A percentile compares a stretch with the other conserved stretches of the same genome.
Evolutionary conservation across 1,139 yeast species (phyloP).

Genomic region (Geotrichum australiense): DNA sequence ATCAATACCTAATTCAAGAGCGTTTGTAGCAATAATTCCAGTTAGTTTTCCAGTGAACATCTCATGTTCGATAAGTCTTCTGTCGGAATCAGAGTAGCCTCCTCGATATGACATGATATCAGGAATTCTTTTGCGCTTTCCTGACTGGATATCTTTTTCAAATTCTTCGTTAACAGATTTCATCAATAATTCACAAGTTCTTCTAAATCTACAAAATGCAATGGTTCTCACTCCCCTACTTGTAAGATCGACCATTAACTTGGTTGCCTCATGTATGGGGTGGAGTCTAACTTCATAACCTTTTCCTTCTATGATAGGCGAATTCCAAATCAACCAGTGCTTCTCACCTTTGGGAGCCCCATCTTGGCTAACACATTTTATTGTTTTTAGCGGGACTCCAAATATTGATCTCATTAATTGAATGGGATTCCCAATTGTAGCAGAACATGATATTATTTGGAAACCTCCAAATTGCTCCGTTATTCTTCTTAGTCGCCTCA

Average conservation of each 20-base stretch:
- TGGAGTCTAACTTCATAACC: constrained; percentile 54
- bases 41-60: constrained; percentile 81
- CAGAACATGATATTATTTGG: constrained; percentile 83
- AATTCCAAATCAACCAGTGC: constrained; percentile 74
- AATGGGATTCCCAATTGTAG: constrained; percentile 70
- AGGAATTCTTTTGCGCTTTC: constrained; percentile 32
- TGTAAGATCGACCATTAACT: constrained; percentile 58
- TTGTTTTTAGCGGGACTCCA: constrained; percentile 44
- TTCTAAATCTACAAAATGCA: constrained; percentile 82
- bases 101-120: constrained; percentile 92
- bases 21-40: constrained; percentile 92
- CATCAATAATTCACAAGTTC: constrained; percentile 80
- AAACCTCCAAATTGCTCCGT: constrained; percentile 52
- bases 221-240: constrained; percentile 66
- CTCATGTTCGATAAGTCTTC: constrained; percentile 78
- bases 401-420: constrained; percentile 66
- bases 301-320: constrained; percentile 55
- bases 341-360: constrained; percentile 86
- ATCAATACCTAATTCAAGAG: constrained; percentile 91
- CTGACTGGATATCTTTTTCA: constrained; percentile 29
- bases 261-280: constrained; percentile 70
- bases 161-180: constrained; percentile 62
- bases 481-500: constrained; percentile 66
- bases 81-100: constrained; percentile 79
- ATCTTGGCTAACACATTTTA: constrained; percentile 57